These are phyloP conservation scores for Arachis stenosperma DNA, from an alignment of 306 rosid species.

Conservation along the genomic window DNA sequence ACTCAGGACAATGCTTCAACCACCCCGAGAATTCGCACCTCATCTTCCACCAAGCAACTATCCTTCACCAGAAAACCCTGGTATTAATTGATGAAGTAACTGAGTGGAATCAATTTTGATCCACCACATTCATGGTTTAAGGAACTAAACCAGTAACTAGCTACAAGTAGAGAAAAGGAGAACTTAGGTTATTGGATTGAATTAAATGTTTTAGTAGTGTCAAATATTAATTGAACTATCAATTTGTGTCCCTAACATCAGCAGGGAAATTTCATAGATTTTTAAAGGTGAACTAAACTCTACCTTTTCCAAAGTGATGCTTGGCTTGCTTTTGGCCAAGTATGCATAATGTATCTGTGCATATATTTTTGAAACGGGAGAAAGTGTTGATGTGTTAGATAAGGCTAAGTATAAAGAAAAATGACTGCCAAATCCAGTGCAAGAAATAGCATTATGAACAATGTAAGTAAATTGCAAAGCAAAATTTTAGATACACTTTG, in stretches of 20 bases:
- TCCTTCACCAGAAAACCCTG: constrained; percentile 48
- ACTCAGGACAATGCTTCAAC: constrained; percentile 35
- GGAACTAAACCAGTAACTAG: constrained; percentile 55
- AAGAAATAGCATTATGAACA: neutral
- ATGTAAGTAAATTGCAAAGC: neutral
- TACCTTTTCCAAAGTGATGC: constrained; percentile 51
- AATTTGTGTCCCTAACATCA: constrained; percentile 11
- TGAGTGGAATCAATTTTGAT: constrained; percentile 38
- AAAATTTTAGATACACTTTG: neutral
- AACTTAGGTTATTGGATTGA: neutral
- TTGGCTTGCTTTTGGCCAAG: constrained; percentile 41
- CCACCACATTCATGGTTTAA: constrained; percentile 44
- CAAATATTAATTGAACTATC: constrained; percentile 3
- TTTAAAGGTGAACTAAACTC: constrained; percentile 8
- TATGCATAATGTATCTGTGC: constrained; percentile 50
- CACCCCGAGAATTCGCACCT: constrained; percentile 57
- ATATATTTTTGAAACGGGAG: constrained; percentile 51
- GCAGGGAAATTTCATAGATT: neutral
- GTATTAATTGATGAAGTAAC: constrained; percentile 33
- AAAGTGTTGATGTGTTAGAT: constrained; percentile 49
- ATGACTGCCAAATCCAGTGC: constrained; percentile 51
- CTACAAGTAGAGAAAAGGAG: constrained; percentile 44
- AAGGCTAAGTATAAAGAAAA: constrained; percentile 50
- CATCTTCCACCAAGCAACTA: constrained; percentile 49
- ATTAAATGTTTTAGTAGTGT: neutral